Base-by-base conservation (phyloP, 1,139 yeast genomes). In the Geotrichum australiense region DNA sequence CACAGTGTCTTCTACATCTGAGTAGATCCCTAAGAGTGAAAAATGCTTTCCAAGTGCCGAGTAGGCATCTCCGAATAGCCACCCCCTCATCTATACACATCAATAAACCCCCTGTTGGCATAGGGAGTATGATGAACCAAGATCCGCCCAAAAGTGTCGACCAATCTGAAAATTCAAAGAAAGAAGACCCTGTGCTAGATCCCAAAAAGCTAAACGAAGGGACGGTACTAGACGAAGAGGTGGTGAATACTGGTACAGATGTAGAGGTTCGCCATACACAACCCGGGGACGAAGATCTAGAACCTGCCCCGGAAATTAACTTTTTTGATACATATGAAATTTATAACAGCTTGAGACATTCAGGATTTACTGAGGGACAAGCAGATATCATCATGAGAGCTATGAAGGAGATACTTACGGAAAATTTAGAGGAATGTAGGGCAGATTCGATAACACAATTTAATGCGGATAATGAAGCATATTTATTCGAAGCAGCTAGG, bases 401-500 rank as follows among this genome's bases (percentile, higher is more conserved):
- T 5, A 55, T 66, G 38, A 56, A 63, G 4, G 66, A 61, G 21
- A 50, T 64, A 44, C 53, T 65, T 23, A 48, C 58, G 12, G 55
- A 56, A 15, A 56, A 80, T 44, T 67, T 87, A 42, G 65, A 73
- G 5, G 74, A 75, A 53, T 66, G 83, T 34, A 70, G 77, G 26
- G 70, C 73, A 2, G 73, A 73, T 47, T 77, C 75, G 54, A 70
- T 86, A 6, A 84, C 85, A 27, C 64, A 66, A 20, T 75, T 76
- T 50, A 94, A 85, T 50, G 67, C 86, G 14, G 95, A 86, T 49
- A 89, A 87, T 55, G 96, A 87, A 54, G 74, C 77, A 19, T 91
- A 91, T 58, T 65, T 91, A 22, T 89, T 87, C 61, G 93, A 87
- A 57, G 94, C 96, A 35, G 96, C 96, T 0, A 85, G 87, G 51